Evolutionary conservation across 1,284 basidiomycete species (phyloP).

Genomic region (Pseudozyma tsukubaensis): DNA sequence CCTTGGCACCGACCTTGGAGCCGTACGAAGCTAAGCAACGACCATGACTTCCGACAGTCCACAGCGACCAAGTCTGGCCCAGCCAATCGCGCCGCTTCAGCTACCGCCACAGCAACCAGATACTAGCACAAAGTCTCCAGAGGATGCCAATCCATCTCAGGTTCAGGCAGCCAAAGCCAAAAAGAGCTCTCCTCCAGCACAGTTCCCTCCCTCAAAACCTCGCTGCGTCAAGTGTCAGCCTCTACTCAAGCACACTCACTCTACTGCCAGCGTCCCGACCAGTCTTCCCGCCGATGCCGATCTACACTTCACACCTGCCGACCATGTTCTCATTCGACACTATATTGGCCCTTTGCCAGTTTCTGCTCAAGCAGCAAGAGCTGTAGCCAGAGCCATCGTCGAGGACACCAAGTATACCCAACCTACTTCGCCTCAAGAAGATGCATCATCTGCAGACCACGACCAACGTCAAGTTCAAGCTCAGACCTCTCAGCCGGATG

Average conservation of each 20-base stretch:
- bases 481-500: conserved; percentile 1
- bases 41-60: no score
- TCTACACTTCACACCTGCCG: conserved; percentile 17
- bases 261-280: conserved; percentile 14
- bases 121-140: not conserved
- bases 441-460: not conserved
- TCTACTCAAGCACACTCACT: conserved; percentile 24
- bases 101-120: not conserved
- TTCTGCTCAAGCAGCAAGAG: conserved; percentile 25
- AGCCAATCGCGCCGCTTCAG: conserved; percentile 16
- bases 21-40: no score
- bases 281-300: conserved; percentile 16
- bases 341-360: conserved; percentile 55
- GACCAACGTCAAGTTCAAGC: not conserved
- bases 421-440: not conserved
- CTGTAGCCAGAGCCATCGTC: conserved; percentile 41
- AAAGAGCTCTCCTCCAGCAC: conserved; percentile 1
- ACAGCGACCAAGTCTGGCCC: not conserved
- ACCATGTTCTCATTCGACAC: conserved; percentile 30
- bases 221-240: conserved; percentile 39
- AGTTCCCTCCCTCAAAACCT: conserved; percentile 26
- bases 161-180: not conserved
- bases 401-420: conserved; percentile 26
- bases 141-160: not conserved
- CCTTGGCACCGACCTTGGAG: not conserved